Percentiles rank a stretch among this genome's conserved stretches.
Conservation (phyloP, 345 rosid species). For the Balakata baccata region DNA sequence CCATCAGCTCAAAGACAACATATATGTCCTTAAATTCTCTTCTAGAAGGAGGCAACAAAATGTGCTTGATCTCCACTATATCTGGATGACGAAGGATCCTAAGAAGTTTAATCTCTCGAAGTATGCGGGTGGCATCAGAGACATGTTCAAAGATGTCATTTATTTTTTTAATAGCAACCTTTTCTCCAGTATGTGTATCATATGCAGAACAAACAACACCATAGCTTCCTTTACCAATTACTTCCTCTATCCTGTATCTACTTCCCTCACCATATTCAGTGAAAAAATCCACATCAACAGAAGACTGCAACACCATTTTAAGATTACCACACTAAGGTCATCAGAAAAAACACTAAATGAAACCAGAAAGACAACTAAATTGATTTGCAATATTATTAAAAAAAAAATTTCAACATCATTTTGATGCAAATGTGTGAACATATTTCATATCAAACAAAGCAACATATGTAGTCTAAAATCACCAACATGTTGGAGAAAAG, state of each 20-base stretch:
- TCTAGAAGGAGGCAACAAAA: constrained; percentile 82
- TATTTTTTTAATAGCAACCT: constrained; percentile 88
- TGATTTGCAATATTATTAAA: background rate
- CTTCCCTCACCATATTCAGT: constrained; percentile 92
- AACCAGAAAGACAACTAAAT: background rate
- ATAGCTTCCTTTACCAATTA: constrained; percentile 91
- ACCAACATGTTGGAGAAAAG: background rate
- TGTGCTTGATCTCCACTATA: constrained; percentile 91
- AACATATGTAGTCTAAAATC: background rate
- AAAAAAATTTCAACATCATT: background rate
- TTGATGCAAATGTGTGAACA: background rate
- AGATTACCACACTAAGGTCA: constrained; percentile 3
- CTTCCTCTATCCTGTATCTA: constrained; percentile 85
- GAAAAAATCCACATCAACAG: constrained; percentile 78
- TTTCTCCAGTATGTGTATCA: constrained; percentile 74
- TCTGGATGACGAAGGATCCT: constrained; percentile 84
- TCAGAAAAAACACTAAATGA: background rate
- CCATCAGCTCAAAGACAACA: constrained; percentile 89
- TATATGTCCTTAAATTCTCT: constrained; percentile 85
- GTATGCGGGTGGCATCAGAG: constrained; percentile 89
- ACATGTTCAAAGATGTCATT: constrained; percentile 90
- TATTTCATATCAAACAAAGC: constrained; percentile 4
- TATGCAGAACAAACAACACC: constrained; percentile 89
- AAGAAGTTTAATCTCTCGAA: constrained; percentile 86
- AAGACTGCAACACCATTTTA: constrained; percentile 48